Evolutionary conservation across 1,284 basidiomycete genomes (phyloP), one percentile per base, ranked within the genome.

Genomic region (Paramarasmius palmivorus): DNA sequence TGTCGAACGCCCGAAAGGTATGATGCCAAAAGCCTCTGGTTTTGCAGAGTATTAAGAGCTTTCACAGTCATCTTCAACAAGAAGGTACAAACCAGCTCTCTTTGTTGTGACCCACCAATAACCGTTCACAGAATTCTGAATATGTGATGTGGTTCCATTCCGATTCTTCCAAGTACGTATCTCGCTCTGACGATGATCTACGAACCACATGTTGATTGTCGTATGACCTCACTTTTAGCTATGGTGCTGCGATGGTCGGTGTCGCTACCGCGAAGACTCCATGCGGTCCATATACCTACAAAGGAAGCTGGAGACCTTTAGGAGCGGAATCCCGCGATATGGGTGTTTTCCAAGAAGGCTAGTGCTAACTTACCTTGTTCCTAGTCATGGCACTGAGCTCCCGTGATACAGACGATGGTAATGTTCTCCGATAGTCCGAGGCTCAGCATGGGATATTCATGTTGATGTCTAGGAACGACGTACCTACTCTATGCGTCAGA

Each of bases 81-180:
- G 61, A 73, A 72, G 63, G 81, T 25, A 12, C 15, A 44, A 23
- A 15, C 25, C 6, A 26, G 45, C 19, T 37, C 32, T 22, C 34
- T 35, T 38, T 47, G 7, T 40, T 17, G 19, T 36, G 34, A 32
- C 26, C 22, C 23, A 41, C 45, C 14, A 47, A 41, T 42, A 35
- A 32, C n/a, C 35, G 49, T 35, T 42, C 14, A 17, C 55, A 86
- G 82, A 84, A 79, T 57, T 69, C 69, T 7, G 79, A 84, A 73
- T 84, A 84, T 63, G 84, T 85, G 22, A 84, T 86, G 83, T 86
- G 83, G 83, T 86, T 86, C 71, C 83, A 86, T 64, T 83, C 81
- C 15, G 83, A 86, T 62, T 73, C 72, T 32, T 81, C 80, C 55
- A 78, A 83, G 82, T 84, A 59, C 52, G n/a, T n/a, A n/a, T n/a